Conservation (phyloP, 148 eudicot species). For the Polygonum maritimum region DNA sequence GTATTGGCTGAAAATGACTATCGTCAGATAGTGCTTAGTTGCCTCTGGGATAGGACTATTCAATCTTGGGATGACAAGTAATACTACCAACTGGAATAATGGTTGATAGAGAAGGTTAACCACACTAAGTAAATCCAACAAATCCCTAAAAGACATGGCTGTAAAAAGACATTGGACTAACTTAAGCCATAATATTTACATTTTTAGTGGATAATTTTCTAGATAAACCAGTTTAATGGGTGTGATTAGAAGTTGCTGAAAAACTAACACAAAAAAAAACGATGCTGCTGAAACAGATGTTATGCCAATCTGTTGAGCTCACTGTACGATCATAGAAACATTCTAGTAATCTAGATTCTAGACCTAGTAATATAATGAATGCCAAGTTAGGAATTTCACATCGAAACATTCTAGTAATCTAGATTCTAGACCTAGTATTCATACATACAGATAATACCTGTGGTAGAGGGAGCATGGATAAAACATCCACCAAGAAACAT, state of each 20-base stretch:
- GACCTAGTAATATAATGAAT: not conserved
- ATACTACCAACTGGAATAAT: slow-evolving; percentile 41
- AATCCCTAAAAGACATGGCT: no score
- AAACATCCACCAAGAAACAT: slow-evolving; percentile 41
- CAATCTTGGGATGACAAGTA: not conserved
- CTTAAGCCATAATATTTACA: no score
- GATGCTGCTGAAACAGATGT: no score
- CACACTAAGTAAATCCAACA: not conserved
- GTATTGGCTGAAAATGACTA: slow-evolving; percentile 48
- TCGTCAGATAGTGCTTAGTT: slow-evolving; percentile 25
- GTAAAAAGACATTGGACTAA: no score
- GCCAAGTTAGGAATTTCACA: not conserved
- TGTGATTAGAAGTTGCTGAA: no score
- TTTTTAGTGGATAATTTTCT: no score
- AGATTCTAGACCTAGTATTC: no score
- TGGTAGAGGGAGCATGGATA: slow-evolving; percentile 23
- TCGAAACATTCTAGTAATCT: no score
- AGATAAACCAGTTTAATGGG: not conserved
- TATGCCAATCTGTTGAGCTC: not conserved
- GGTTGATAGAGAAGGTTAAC: not conserved
- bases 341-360: no score
- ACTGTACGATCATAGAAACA: not conserved
- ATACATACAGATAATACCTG: slow-evolving; percentile 13
- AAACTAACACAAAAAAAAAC: no score
- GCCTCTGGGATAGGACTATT: not conserved